Evolutionary conservation across 306 rosid species (phyloP).

Genomic region (Trifolium subterraneum): DNA sequence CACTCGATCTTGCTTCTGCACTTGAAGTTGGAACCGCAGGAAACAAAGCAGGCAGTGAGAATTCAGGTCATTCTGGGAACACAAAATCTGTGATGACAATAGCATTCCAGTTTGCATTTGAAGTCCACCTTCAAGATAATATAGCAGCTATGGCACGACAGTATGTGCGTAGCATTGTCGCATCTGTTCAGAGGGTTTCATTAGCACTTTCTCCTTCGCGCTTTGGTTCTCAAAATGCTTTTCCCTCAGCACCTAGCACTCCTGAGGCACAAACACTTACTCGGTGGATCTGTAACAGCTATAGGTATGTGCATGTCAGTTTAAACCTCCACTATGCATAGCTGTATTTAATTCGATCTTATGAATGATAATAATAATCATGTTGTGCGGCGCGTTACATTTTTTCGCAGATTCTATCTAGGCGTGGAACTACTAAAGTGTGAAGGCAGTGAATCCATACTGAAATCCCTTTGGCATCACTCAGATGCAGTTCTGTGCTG

Average conservation of each 20-base stretch:
- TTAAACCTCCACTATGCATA: slow-evolving; percentile 5
- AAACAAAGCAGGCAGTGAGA: slow-evolving; percentile 68
- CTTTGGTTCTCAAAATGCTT: slow-evolving; percentile 65
- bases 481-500: slow-evolving; percentile 90
- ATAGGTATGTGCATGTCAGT: slow-evolving; percentile 55
- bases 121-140: slow-evolving; percentile 86
- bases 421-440: slow-evolving; percentile 85
- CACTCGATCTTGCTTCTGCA: slow-evolving; percentile 97
- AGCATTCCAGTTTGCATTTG: slow-evolving; percentile 96
- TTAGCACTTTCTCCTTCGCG: slow-evolving; percentile 86
- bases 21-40: slow-evolving; percentile 87
- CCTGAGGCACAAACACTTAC: slow-evolving; percentile 94
- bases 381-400: not conserved
- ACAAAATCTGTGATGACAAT: slow-evolving; percentile 98
- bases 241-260: slow-evolving; percentile 76
- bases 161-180: slow-evolving; percentile 86
- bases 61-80: slow-evolving; percentile 61
- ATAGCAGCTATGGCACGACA: slow-evolving; percentile 92
- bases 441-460: slow-evolving; percentile 81
- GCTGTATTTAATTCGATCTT: not conserved
- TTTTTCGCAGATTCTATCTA: slow-evolving; percentile 70
- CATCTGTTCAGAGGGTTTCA: slow-evolving; percentile 97
- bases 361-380: not conserved
- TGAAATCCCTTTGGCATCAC: slow-evolving; percentile 95
- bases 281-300: slow-evolving; percentile 84